phyloP scores from a whole-genome alignment of 257 asterid genomes.

The Forsythia viridissima region DNA sequence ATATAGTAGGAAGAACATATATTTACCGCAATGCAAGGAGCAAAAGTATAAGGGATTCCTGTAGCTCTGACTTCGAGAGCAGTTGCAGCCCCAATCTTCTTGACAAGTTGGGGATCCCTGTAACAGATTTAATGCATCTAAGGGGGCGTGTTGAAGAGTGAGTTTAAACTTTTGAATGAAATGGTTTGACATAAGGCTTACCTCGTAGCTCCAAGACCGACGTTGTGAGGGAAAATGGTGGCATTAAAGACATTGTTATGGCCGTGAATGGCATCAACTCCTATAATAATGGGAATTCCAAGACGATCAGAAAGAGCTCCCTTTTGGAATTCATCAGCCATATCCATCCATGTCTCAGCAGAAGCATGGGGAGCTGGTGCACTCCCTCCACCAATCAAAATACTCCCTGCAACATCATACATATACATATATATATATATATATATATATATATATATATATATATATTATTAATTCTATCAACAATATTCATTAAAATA shows the following conservation, averaged over 20 bases:
- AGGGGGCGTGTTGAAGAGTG: neutral
- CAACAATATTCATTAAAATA: neutral
- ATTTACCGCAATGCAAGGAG: conserved; percentile 47
- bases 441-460: no score
- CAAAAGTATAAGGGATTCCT: conserved; percentile 42
- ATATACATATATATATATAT: no score
- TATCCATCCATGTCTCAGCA: conserved; percentile 24
- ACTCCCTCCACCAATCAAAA: conserved; percentile 33
- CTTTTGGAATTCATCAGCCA: conserved; percentile 20
- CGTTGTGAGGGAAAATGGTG: conserved; percentile 30
- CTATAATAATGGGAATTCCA: conserved; percentile 28
- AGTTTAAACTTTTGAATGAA: neutral
- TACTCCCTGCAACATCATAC: neutral
- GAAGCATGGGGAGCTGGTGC: conserved; percentile 16
- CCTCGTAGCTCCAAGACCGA: conserved; percentile 34
- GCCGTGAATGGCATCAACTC: conserved; percentile 35
- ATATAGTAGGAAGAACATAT: neutral
- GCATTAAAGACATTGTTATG: conserved; percentile 27
- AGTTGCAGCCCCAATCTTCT: conserved; percentile 45
- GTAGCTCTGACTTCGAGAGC: conserved; percentile 50
- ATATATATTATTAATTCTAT: no score
- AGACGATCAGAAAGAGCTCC: conserved; percentile 28
- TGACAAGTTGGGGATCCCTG: conserved; percentile 40
- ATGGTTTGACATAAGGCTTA: neutral
- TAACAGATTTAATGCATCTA: neutral